These are phyloP conservation scores for Zygosaccharomyces siamensis DNA, from an alignment of 805 yeast genomes.

Conservation along the genomic window DNA sequence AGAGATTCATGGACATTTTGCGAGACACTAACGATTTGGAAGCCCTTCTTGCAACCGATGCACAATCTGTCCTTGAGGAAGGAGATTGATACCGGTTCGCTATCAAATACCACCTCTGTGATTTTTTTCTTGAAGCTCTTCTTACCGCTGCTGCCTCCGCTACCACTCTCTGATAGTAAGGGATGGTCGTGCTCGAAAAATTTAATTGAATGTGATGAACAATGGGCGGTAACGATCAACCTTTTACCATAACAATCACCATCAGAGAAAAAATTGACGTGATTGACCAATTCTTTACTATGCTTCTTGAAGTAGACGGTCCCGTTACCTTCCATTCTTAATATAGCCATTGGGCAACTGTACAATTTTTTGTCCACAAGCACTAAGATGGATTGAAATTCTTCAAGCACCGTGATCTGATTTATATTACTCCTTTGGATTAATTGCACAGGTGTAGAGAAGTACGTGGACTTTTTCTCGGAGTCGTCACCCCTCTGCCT, in stretches of 20 bases:
- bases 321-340: slow-evolving; percentile 35
- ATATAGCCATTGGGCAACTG: slow-evolving; percentile 72
- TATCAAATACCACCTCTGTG: slow-evolving; percentile 71
- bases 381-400: slow-evolving; percentile 75
- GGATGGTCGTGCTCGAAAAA: slow-evolving; percentile 90
- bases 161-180: slow-evolving; percentile 32
- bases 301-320: slow-evolving; percentile 49
- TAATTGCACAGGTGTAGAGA: slow-evolving; percentile 69
- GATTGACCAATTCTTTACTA: slow-evolving; percentile 77
- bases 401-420: slow-evolving; percentile 88
- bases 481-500: slow-evolving; percentile 45
- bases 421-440: slow-evolving; percentile 72
- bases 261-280: slow-evolving; percentile 83
- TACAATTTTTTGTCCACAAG: slow-evolving; percentile 76
- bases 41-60: slow-evolving; percentile 94
- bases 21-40: slow-evolving; percentile 85
- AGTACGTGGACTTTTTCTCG: slow-evolving; percentile 42
- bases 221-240: slow-evolving; percentile 82
- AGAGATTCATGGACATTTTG: slow-evolving; percentile 83
- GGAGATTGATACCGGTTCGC: slow-evolving; percentile 89
- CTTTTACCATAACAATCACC: slow-evolving; percentile 89
- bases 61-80: slow-evolving; percentile 84
- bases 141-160: slow-evolving; percentile 47
- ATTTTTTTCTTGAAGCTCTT: slow-evolving; percentile 65
- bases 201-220: slow-evolving; percentile 73